Percentiles rank a stretch among this genome's conserved stretches.
These are phyloP conservation scores for Dictyostelium purpureum DNA, from an alignment of 78 protist genomes.

Conservation along the genomic window DNA sequence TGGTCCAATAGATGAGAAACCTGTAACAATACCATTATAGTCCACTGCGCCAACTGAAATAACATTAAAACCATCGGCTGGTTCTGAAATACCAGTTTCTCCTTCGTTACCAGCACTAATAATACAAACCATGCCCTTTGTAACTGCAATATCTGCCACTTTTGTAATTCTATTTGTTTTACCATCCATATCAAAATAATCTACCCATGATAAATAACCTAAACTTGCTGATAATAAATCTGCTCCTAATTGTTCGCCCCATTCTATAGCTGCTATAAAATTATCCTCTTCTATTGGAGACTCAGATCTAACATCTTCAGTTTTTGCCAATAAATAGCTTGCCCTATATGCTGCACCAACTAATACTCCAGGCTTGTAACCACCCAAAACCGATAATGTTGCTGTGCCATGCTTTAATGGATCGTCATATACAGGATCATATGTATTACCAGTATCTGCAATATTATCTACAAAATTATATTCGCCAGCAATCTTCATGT, in stretches of 20 bases:
- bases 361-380: constrained; percentile 54
- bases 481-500: constrained; percentile 9
- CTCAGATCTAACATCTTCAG: constrained; percentile 53
- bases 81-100: constrained; percentile 3
- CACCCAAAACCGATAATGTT: constrained; percentile 60
- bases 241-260: constrained; percentile 67
- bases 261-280: constrained; percentile 58
- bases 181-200: constrained; percentile 61
- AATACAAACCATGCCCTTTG: constrained; percentile 39
- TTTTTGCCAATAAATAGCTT: constrained; percentile 24
- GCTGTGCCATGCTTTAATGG: constrained; percentile 41
- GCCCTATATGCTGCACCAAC: constrained; percentile 56
- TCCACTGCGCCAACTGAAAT: constrained; percentile 57
- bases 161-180: not conserved
- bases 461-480: constrained; percentile 24
- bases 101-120: constrained; percentile 69
- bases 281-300: constrained; percentile 62
- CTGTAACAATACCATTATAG: not conserved
- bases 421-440: not conserved
- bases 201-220: constrained; percentile 53
- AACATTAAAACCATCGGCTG: constrained; percentile 11
- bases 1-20: constrained; percentile 65
- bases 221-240: constrained; percentile 23
- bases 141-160: constrained; percentile 32
- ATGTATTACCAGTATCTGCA: not conserved